A percentile compares a stretch with the other conserved stretches of the same genome.
phyloP scores from a whole-genome alignment of 78 protist genomes.

The Dictyostelium firmibasis region DNA sequence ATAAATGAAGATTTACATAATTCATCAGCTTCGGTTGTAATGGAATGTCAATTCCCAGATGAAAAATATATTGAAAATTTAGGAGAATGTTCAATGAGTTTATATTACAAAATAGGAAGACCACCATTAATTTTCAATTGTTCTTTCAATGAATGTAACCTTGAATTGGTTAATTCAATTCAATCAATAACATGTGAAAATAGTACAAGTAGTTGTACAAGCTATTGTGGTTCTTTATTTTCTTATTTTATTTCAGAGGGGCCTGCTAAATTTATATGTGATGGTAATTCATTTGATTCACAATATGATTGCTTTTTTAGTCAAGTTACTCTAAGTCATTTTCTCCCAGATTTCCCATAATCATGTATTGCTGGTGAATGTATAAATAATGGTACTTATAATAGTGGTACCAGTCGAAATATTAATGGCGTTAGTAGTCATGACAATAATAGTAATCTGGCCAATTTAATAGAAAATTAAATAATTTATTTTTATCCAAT shows the following conservation, averaged over 20 bases:
- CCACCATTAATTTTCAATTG: constrained; percentile 38
- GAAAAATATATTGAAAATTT: background rate
- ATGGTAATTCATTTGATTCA: background rate
- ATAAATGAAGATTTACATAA: constrained; percentile 19
- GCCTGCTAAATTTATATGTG: background rate
- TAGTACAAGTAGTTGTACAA: background rate
- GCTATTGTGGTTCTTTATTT: constrained; percentile 6
- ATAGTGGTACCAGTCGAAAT: background rate
- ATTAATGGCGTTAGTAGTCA: too few relatives aligned
- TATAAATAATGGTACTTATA: background rate
- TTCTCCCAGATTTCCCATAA: constrained; percentile 7
- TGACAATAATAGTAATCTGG: too few relatives aligned
- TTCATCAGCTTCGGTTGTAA: background rate
- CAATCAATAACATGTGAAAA: background rate
- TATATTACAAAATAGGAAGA: constrained; percentile 2
- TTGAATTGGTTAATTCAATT: background rate
- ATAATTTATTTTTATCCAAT: too few relatives aligned
- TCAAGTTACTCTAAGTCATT: background rate
- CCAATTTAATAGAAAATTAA: too few relatives aligned
- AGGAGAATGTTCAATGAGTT: constrained; percentile 22
- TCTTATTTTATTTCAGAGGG: background rate
- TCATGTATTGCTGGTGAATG: constrained; percentile 44
- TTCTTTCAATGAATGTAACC: background rate
- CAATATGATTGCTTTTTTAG: background rate
- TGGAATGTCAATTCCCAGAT: constrained; percentile 21